These are phyloP conservation scores for Solanum hybrid DNA, from an alignment of 305 asterid genomes.

Conservation along the genomic window DNA sequence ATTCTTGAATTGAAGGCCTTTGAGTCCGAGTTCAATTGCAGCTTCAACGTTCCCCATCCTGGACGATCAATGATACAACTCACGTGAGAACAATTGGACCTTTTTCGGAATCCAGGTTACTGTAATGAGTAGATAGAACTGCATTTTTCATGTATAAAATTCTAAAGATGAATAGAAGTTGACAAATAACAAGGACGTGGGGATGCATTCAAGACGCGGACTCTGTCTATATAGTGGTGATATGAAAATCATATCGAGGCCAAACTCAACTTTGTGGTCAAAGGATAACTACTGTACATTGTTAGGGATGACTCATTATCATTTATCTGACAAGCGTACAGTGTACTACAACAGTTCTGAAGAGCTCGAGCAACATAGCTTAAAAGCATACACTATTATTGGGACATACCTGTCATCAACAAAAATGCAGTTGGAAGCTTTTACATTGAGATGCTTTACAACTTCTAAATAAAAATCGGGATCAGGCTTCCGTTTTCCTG, in stretches of 20 bases:
- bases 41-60: conserved; percentile 79
- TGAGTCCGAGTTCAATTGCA: conserved; percentile 55
- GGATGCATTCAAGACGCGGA: not conserved
- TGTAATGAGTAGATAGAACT: not conserved
- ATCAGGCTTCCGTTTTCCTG: conserved; percentile 95
- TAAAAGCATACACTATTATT: not conserved
- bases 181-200: not conserved
- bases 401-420: conserved; percentile 75
- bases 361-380: not conserved
- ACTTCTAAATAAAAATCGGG: conserved; percentile 62
- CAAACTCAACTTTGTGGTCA: not conserved
- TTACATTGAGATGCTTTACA: conserved; percentile 55
- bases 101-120: not conserved
- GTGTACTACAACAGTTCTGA: not conserved
- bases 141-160: not conserved
- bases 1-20: conserved; percentile 61
- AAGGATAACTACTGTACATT: not conserved
- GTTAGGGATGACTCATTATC: not conserved
- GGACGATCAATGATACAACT: conserved; percentile 2
- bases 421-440: conserved; percentile 61
- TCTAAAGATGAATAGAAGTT: not conserved
- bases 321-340: not conserved
- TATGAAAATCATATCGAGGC: not conserved
- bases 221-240: not conserved
- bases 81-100: not conserved